Conservation (phyloP, 345 rosid genomes). For the Punica granatum region DNA sequence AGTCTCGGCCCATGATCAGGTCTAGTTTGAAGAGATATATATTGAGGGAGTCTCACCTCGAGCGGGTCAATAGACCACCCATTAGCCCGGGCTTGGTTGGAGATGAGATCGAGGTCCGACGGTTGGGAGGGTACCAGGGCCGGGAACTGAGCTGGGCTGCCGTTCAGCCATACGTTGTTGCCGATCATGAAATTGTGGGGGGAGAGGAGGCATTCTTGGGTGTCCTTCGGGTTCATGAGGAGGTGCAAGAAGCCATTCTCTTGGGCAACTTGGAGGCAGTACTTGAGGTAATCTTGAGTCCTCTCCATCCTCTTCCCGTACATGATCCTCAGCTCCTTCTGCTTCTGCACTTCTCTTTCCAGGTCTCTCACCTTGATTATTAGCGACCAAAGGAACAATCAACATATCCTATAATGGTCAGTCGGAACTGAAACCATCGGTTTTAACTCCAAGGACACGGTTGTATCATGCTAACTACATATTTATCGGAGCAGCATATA, state of each 20-base stretch:
- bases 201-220: constrained; percentile 8
- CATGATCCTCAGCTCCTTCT: constrained; percentile 29
- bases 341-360: constrained; percentile 30
- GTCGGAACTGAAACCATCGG: no score
- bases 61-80: constrained; percentile 48
- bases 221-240: constrained; percentile 20
- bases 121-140: not conserved
- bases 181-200: constrained; percentile 7
- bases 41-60: constrained; percentile 22
- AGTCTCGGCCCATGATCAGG: no score
- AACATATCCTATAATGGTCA: no score
- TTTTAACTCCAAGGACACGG: no score
- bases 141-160: constrained; percentile 13
- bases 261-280: constrained; percentile 56
- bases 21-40: no score
- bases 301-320: constrained; percentile 44
- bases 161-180: not conserved
- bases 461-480: no score
- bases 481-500: no score
- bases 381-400: no score
- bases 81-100: constrained; percentile 32
- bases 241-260: constrained; percentile 43
- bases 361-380: constrained; percentile 32
- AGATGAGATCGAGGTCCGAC: constrained; percentile 16
- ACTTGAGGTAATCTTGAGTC: constrained; percentile 41